These are phyloP conservation scores for Parathielavia appendiculata DNA, from an alignment of 495 filamentous ascomycete species.

Conservation along the genomic window DNA sequence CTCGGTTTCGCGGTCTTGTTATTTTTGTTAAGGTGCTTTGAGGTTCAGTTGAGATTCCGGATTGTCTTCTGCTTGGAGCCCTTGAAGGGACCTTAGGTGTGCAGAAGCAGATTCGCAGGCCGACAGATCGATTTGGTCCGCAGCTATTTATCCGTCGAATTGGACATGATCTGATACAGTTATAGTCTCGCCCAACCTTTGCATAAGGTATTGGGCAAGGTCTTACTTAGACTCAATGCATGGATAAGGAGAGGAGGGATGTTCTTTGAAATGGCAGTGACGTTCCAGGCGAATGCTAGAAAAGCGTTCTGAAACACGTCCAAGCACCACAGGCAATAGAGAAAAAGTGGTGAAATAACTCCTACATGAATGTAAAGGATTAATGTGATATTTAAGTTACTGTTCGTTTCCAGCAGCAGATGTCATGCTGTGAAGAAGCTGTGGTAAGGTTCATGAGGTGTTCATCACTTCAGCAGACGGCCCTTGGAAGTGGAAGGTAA, in stretches of 20 bases:
- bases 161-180: no score
- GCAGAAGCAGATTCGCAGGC: no score
- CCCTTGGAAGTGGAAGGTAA: no score
- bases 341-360: neutral
- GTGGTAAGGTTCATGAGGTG: no score
- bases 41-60: neutral
- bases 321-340: neutral
- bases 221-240: no score
- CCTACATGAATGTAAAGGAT: neutral
- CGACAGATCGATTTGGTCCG: no score
- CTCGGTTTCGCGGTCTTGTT: neutral
- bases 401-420: neutral
- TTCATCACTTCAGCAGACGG: no score
- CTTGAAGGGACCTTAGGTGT: no score
- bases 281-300: neutral
- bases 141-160: no score
- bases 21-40: neutral
- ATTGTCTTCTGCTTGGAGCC: no score
- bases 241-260: neutral
- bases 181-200: no score
- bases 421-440: neutral
- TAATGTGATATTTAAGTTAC: neutral
- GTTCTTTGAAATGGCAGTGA: neutral
- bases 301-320: slow-evolving; percentile 2
- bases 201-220: no score